A percentile compares a stretch with the other conserved stretches of the same genome.
phyloP scores from a whole-genome alignment of 306 rosid genomes.

The Heteromeles arbutifolia region DNA sequence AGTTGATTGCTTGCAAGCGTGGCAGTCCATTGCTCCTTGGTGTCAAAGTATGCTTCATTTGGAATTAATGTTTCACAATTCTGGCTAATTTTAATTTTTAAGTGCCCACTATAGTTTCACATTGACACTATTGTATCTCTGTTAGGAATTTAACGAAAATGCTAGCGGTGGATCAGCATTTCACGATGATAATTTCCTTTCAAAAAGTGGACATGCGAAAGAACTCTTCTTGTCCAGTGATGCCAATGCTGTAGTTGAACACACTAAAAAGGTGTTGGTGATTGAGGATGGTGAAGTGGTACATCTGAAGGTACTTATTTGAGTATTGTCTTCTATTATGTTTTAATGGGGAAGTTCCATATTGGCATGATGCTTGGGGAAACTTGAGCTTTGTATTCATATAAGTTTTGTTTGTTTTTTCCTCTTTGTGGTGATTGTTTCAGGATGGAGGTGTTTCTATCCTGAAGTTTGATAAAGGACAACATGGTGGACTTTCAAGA shows the following conservation, averaged over 20 bases:
- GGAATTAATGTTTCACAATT: not conserved
- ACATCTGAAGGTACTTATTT: constrained; percentile 72
- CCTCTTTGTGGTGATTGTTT: constrained; percentile 19
- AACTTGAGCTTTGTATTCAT: not conserved
- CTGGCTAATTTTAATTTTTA: not conserved
- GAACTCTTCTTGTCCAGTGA: constrained; percentile 96
- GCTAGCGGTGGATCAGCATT: constrained; percentile 60
- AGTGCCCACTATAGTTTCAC: not conserved
- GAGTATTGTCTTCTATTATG: not conserved
- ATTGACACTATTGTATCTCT: not conserved
- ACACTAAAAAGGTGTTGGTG: constrained; percentile 85
- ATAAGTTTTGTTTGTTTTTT: not conserved
- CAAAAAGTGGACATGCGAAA: constrained; percentile 68
- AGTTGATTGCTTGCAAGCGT: constrained; percentile 96
- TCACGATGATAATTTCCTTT: constrained; percentile 69
- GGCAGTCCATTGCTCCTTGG: constrained; percentile 96
- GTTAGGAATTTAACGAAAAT: constrained; percentile 66
- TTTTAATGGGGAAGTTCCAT: not conserved
- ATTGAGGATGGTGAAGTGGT: constrained; percentile 97
- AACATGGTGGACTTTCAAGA: constrained; percentile 51
- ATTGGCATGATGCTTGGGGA: not conserved
- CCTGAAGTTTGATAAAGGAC: constrained; percentile 72
- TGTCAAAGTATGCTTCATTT: constrained; percentile 65
- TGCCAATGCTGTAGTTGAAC: constrained; percentile 92
- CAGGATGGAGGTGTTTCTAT: constrained; percentile 90